Conservation (phyloP, 2,329 filamentous ascomycete genomes). For the Daldinia eschscholtzii region DNA sequence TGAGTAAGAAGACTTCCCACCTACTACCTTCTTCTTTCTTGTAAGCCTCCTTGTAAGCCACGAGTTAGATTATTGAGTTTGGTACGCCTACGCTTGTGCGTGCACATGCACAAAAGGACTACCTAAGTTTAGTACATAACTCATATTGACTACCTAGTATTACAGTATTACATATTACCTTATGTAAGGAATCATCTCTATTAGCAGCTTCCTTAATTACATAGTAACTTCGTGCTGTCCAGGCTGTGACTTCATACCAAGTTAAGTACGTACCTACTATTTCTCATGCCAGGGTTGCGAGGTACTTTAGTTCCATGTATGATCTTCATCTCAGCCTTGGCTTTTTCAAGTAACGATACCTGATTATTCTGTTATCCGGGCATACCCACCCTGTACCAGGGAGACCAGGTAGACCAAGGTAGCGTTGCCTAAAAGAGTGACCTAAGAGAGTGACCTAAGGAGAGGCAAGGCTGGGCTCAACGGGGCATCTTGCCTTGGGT, state of each 20-base stretch:
- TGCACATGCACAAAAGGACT: neutral
- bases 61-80: constrained; percentile 7
- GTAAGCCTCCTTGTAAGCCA: constrained; percentile 11
- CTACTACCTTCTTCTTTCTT: constrained; percentile 12
- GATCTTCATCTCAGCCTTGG: neutral
- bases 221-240: neutral
- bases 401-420: neutral
- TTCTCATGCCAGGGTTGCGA: no score
- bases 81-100: neutral
- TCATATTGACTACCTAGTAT: no score
- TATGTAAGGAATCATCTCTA: neutral
- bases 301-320: neutral
- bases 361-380: constrained; percentile 25
- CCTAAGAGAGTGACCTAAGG: constrained; percentile 31
- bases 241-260: neutral
- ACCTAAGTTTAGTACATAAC: no score
- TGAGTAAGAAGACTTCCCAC: neutral
- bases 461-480: constrained; percentile 34
- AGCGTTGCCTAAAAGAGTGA: constrained; percentile 21
- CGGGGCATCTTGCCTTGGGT: constrained; percentile 20
- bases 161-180: neutral
- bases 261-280: no score
- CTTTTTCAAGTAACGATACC: neutral
- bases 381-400: neutral
- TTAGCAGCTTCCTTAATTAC: neutral